Percentiles rank a stretch among this genome's conserved stretches.
phyloP scores from a whole-genome alignment of 768 basidiomycete species.

The Heimioporus sp. region DNA sequence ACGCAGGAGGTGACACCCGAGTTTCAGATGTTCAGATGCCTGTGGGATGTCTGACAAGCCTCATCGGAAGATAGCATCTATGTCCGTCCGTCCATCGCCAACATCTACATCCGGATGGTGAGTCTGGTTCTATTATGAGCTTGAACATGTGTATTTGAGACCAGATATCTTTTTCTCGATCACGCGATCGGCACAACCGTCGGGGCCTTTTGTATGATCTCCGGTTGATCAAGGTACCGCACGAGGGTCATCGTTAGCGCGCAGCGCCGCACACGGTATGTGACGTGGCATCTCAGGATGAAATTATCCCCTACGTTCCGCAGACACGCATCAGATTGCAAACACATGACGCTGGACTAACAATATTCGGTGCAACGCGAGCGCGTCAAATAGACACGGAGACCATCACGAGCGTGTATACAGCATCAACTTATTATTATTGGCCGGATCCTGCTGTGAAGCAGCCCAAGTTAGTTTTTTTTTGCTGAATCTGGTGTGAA shows the following conservation, averaged over 20 bases:
- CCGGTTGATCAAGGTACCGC: not conserved
- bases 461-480: not conserved
- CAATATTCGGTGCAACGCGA: too few species aligned
- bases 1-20: not conserved
- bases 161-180: not conserved
- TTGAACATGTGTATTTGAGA: not conserved
- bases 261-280: too few species aligned
- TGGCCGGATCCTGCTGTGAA: not conserved
- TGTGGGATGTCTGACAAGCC: not conserved
- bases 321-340: too few species aligned
- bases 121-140: not conserved
- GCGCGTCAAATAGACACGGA: too few species aligned
- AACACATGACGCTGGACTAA: too few species aligned
- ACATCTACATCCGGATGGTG: too few species aligned
- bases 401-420: not conserved
- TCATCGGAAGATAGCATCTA: not conserved
- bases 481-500: not conserved
- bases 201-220: constrained; percentile 2
- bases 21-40: not conserved
- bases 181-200: not conserved
- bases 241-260: not conserved
- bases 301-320: too few species aligned
- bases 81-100: not conserved
- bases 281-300: not conserved
- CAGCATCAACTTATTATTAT: not conserved